These are phyloP conservation scores for Claviceps sp. DNA, from an alignment of 2,329 filamentous ascomycete species.

Conservation along the genomic window DNA sequence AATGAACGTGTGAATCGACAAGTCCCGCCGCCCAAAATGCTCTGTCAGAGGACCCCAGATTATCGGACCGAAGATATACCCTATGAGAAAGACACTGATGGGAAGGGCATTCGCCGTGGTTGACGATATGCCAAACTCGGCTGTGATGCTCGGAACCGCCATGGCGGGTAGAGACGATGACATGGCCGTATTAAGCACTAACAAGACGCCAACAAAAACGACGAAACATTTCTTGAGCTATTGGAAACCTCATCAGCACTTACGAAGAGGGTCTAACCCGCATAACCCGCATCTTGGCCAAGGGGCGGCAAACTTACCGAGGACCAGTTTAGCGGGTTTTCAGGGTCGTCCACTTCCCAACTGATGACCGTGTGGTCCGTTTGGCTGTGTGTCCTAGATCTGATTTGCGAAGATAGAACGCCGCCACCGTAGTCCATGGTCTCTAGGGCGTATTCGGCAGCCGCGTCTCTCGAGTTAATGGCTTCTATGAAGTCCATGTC, in stretches of 20 bases:
- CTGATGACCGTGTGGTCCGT: slow-evolving; percentile 25
- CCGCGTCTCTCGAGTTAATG: slow-evolving; percentile 18
- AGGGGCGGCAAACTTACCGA: slow-evolving; percentile 13
- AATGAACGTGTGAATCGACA: slow-evolving; percentile 28
- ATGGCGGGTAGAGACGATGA: slow-evolving; percentile 52
- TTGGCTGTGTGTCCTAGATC: slow-evolving; percentile 20
- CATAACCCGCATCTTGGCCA: not conserved
- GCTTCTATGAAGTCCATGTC: slow-evolving; percentile 13
- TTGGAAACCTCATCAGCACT: not conserved
- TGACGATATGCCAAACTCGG: slow-evolving; percentile 42
- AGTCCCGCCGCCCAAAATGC: slow-evolving; percentile 40
- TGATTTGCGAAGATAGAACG: slow-evolving; percentile 11
- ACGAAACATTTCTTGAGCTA: slow-evolving; percentile 42
- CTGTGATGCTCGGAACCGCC: slow-evolving; percentile 42
- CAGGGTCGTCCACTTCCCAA: slow-evolving; percentile 34
- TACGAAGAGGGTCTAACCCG: not conserved
- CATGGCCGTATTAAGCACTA: slow-evolving; percentile 56
- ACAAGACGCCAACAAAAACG: slow-evolving; percentile 39
- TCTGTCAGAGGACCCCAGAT: slow-evolving; percentile 54
- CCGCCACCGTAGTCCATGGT: slow-evolving; percentile 22
- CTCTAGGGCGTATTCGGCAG: slow-evolving; percentile 27
- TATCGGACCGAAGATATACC: slow-evolving; percentile 48
- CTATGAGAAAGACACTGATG: slow-evolving; percentile 50
- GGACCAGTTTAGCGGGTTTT: slow-evolving; percentile 42
- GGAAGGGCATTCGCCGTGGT: slow-evolving; percentile 36